Evolutionary conservation across 768 basidiomycete genomes (phyloP), one percentile per base, ranked within the genome.

Genomic region (Kwoniella heveanensis): DNA sequence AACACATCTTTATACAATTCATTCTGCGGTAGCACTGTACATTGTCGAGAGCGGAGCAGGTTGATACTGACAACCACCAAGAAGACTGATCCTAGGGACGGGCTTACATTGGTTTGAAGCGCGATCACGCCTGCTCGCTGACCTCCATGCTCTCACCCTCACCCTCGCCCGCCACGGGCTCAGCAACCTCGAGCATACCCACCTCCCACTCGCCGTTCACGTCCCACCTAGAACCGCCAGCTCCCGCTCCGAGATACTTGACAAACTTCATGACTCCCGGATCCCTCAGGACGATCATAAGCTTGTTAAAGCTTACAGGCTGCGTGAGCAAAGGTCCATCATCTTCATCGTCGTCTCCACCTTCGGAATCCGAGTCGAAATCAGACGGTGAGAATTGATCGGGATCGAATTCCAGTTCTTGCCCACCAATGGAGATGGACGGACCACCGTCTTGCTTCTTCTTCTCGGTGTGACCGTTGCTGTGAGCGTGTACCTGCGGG

Each of bases 181-280:
- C 85, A 0, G 86, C 86, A 68, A 85, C 84, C 73, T 89, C 85
- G 24, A 91, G 77, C 83, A 89, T 86, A 1, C 91, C 92, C 10
- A 96, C 88, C 74, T 92, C 91, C 78, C 89, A 97, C 81, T 98
- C 95, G 2, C 88, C 88, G 66, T 88, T 91, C 12, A 97, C 82
- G 77, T 98, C 95, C 92, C 92, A 98, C 57, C 95, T 83, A 27
- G 91, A 92, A 9, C 92, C 91, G 55, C 88, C 86, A 0, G 95
- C 95, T 1, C 88, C 87, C 17, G 90, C 91, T 26, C 90, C 90
- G 21, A 97, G 86, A 72, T 98, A 98, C 79, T 97, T 98, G 67
- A 94, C 91, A 77, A 97, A 98, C 46, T 86, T 86, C 87, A 98
- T 88, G 51, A 98, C 93, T 21, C 90, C 86, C 74, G 92, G 90